phyloP scores from a whole-genome alignment of 768 basidiomycete species.

The Lanmaoa rubissima region DNA sequence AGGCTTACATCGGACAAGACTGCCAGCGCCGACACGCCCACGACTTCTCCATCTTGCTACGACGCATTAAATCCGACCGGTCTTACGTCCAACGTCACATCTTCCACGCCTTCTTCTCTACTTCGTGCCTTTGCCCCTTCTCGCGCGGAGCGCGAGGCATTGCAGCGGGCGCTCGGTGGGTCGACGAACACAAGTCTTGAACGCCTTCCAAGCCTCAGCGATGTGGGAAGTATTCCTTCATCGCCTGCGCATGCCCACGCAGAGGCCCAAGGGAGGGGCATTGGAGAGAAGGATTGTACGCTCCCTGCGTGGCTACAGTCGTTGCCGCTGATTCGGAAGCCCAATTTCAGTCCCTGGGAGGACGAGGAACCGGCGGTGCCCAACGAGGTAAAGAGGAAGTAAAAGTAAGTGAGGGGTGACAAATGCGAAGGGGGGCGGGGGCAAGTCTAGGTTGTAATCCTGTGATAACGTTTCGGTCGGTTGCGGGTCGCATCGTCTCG shows the following conservation, averaged over 20 bases:
- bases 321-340: constrained; percentile 63
- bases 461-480: constrained; percentile 14
- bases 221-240: constrained; percentile 71
- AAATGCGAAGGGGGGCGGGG: background rate
- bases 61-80: constrained; percentile 65
- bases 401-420: constrained; percentile 4
- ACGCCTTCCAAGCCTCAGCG: constrained; percentile 73
- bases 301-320: constrained; percentile 69
- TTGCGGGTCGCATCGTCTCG: constrained; percentile 12
- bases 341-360: constrained; percentile 81
- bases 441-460: background rate
- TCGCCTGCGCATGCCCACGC: constrained; percentile 58
- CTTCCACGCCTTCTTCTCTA: constrained; percentile 48
- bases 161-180: constrained; percentile 75
- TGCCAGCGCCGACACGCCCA: constrained; percentile 11
- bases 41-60: constrained; percentile 30
- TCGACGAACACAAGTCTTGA: constrained; percentile 75
- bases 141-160: constrained; percentile 80
- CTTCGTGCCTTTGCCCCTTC: constrained; percentile 87
- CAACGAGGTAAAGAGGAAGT: constrained; percentile 22
- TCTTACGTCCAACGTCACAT: constrained; percentile 36
- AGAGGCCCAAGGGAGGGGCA: constrained; percentile 18
- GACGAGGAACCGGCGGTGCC: constrained; percentile 52
- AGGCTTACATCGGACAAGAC: constrained; percentile 20
- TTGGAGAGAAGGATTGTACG: constrained; percentile 30